A percentile compares a stretch with the other conserved stretches of the same genome.
These are phyloP conservation scores for Takakia lepidozioides DNA, from an alignment of 225 moss, liverwort and hornwort species.

Conservation along the genomic window DNA sequence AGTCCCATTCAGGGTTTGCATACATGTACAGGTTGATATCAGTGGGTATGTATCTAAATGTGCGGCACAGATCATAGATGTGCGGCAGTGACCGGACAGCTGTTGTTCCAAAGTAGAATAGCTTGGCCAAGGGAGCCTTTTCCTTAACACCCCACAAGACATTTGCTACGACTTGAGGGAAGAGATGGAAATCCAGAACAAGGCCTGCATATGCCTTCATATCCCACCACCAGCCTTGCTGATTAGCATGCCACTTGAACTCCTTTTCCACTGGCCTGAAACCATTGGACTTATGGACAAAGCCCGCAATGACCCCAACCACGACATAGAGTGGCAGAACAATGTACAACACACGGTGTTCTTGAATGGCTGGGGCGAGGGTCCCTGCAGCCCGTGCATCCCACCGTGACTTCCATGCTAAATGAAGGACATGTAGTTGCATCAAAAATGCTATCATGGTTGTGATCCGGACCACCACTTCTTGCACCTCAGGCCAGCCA, in stretches of 20 bases:
- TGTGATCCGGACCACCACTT: slow-evolving; percentile 48
- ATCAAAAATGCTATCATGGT: slow-evolving; percentile 59
- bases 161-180: slow-evolving; percentile 58
- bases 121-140: slow-evolving; percentile 33
- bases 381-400: slow-evolving; percentile 14
- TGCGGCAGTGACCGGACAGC: slow-evolving; percentile 46
- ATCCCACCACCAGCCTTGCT: slow-evolving; percentile 50
- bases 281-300: slow-evolving; percentile 24
- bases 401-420: slow-evolving; percentile 34
- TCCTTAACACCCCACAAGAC: slow-evolving; percentile 48
- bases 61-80: slow-evolving; percentile 41
- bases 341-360: slow-evolving; percentile 32
- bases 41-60: slow-evolving; percentile 36
- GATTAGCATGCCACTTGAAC: slow-evolving; percentile 33
- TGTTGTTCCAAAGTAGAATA: slow-evolving; percentile 58
- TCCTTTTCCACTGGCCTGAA: slow-evolving; percentile 32
- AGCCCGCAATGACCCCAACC: slow-evolving; percentile 30
- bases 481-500: slow-evolving; percentile 56
- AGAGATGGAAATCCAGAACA: slow-evolving; percentile 45
- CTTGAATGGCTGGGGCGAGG: slow-evolving; percentile 23
- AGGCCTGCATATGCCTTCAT: slow-evolving; percentile 43
- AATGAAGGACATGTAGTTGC: slow-evolving; percentile 43
- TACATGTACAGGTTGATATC: slow-evolving; percentile 30
- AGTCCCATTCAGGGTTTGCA: slow-evolving; percentile 60
- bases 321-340: slow-evolving; percentile 33